Conservation (phyloP, 148 eudicot species). For the Amaranthus hypochondriacus region DNA sequence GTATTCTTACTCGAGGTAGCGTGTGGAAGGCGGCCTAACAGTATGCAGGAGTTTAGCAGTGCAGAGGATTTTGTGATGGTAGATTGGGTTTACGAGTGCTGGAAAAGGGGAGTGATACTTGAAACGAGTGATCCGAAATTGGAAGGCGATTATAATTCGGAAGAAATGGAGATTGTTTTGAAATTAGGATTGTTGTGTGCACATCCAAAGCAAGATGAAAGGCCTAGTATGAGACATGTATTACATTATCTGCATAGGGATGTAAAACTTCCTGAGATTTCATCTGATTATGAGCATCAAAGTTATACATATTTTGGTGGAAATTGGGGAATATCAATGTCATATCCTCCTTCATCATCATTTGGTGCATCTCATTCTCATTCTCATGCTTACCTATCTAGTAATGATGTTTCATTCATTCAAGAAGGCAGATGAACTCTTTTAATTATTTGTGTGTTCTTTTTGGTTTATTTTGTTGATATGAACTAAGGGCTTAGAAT, state of each 20-base stretch:
- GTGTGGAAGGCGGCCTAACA: slow-evolving; percentile 35
- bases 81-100: slow-evolving; percentile 30
- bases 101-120: slow-evolving; percentile 29
- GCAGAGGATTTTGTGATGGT: slow-evolving; percentile 22
- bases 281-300: slow-evolving; percentile 25
- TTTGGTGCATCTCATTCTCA: no score
- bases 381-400: no score
- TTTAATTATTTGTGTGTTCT: no score
- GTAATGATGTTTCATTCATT: no score
- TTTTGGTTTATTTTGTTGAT: no score
- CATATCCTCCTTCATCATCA: slow-evolving; percentile 20
- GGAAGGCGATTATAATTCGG: slow-evolving; percentile 14
- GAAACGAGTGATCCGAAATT: slow-evolving; percentile 31
- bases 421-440: no score
- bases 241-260: slow-evolving; percentile 26
- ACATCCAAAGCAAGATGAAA: slow-evolving; percentile 27
- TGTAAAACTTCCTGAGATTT: slow-evolving; percentile 20
- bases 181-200: slow-evolving; percentile 36
- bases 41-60: slow-evolving; percentile 2
- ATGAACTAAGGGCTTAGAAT: no score
- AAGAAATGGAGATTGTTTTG: slow-evolving; percentile 33
- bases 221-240: slow-evolving; percentile 43
- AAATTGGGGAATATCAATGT: slow-evolving; percentile 21
- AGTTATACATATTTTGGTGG: slow-evolving; percentile 17
- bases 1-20: slow-evolving; percentile 34